Base-by-base conservation (phyloP, 352 stramenopile species). In the Globisporangium mamillatum region DNA sequence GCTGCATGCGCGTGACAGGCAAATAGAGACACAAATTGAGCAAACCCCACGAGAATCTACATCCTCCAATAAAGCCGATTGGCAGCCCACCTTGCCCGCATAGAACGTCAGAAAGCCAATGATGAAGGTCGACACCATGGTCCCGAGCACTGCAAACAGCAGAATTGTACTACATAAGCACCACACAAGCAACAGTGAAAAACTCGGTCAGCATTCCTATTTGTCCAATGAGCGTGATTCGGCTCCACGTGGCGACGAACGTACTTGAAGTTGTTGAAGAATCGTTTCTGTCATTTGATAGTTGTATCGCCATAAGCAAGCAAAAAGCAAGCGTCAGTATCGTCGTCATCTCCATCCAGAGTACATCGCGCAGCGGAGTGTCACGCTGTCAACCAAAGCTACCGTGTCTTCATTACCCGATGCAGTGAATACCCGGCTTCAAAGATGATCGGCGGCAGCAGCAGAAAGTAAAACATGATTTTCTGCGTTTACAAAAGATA, bases 361-460 rank as follows among this genome's bases (percentile, higher is more conserved):
- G 44, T 32, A 2, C 8, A 65, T 29, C 7, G 7, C 12, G 4
- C 29, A 32, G 29, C 29, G 29, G 32, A n/a, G 9, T 54, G 1
- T 20, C 50, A 20, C 22, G 5, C 24, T 34, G 4, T 18, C 52
- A 22, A n/a, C 22, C 2, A 46, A 41, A 61, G 29, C 29, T 3
- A 24, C 22, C 24, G 18, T 14, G 55, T 8, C 63, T 55, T 46
- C 38, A 20, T 41, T 72, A 90, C 84, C 71, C 84, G 77, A 73
- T 94, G 82, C 1, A 98, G 75, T 36, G 91, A 98, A 74, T 98
- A 98, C 0, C 97, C 96, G 0, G 95, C 96, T 79, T 99, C 96
- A 71, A 99, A 99, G 66, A 99, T 99, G 65, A 99, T 99, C 7
- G 96, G 95, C 22, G 97, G 97, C 50, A 99, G 77, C 56, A 99